Evolutionary conservation across 1,284 basidiomycete genomes (phyloP).

Genomic region (Meira miltonrushii): DNA sequence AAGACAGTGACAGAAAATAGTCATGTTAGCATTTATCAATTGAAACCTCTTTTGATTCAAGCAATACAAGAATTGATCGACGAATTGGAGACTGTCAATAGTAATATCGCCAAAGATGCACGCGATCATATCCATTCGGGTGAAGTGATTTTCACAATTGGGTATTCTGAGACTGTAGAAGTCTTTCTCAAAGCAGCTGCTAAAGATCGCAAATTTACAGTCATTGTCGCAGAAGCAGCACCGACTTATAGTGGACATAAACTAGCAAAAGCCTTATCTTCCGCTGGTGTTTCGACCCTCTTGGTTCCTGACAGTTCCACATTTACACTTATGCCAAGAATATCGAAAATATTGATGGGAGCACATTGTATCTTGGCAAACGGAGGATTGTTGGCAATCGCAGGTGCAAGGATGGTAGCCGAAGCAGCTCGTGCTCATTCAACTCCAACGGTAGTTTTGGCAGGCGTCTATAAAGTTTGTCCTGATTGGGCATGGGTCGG

Average conservation of each 20-base stretch:
- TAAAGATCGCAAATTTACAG: slow-evolving; percentile 86
- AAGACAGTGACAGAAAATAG: not conserved
- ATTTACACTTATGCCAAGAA: slow-evolving; percentile 90
- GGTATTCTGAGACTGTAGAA: slow-evolving; percentile 90
- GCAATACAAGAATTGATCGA: slow-evolving; percentile 71
- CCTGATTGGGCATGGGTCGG: slow-evolving; percentile 75
- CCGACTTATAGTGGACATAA: slow-evolving; percentile 83
- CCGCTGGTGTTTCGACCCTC: slow-evolving; percentile 74
- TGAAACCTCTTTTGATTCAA: slow-evolving; percentile 54
- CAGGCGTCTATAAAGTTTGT: slow-evolving; percentile 92
- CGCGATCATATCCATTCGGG: slow-evolving; percentile 95
- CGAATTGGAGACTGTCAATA: slow-evolving; percentile 91
- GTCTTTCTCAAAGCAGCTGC: slow-evolving; percentile 85
- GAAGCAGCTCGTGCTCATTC: slow-evolving; percentile 85
- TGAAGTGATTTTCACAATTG: slow-evolving; percentile 94
- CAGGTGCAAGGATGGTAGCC: slow-evolving; percentile 76
- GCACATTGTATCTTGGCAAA: slow-evolving; percentile 91
- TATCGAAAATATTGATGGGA: slow-evolving; percentile 90
- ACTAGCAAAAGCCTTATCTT: slow-evolving; percentile 64
- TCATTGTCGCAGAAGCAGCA: slow-evolving; percentile 89
- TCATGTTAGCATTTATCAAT: slow-evolving; percentile 16
- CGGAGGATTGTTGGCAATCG: slow-evolving; percentile 84
- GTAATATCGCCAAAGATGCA: slow-evolving; percentile 87
- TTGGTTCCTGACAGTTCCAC: slow-evolving; percentile 92
- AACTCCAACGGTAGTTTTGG: slow-evolving; percentile 87